Evolutionary conservation across 768 basidiomycete species (phyloP).

Genomic region (Mrakia blollopis): DNA sequence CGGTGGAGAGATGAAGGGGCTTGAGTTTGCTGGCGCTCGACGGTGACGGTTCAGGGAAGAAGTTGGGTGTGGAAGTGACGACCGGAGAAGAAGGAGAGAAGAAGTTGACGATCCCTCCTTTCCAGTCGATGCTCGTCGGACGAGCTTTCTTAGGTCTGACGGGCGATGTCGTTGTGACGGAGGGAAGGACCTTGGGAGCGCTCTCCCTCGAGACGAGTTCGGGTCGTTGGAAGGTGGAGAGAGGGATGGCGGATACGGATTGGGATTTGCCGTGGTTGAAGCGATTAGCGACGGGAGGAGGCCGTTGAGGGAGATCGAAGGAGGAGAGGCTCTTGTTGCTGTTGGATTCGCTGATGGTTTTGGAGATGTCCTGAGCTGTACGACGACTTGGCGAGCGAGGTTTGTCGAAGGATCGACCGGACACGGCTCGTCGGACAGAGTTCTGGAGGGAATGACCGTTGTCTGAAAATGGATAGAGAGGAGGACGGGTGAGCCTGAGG

Average conservation of each 20-base stretch:
- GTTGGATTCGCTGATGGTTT: neutral
- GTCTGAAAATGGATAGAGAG: neutral
- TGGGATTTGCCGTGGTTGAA: neutral
- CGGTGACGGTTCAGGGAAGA: neutral
- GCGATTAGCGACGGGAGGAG: neutral
- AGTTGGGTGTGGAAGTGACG: neutral
- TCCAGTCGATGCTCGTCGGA: slow-evolving; percentile 26
- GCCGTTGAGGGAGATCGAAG: neutral
- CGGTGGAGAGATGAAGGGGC: slow-evolving; percentile 17
- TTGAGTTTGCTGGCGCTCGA: slow-evolving; percentile 2
- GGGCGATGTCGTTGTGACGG: neutral
- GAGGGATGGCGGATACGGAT: neutral
- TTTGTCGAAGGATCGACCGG: neutral
- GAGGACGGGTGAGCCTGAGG: neutral
- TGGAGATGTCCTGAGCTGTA: neutral
- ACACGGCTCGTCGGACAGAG: slow-evolving; percentile 21
- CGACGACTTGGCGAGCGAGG: neutral
- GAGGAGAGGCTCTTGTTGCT: neutral
- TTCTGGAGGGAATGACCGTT: slow-evolving; percentile 24
- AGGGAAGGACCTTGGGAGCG: neutral
- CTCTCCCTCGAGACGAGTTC: neutral
- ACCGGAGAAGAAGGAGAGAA: slow-evolving; percentile 18
- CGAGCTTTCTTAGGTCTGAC: slow-evolving; percentile 13
- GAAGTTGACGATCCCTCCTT: slow-evolving; percentile 21
- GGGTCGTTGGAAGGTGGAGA: neutral